Conservation (phyloP, 768 basidiomycete genomes). For the Lepiota subincarnata region DNA sequence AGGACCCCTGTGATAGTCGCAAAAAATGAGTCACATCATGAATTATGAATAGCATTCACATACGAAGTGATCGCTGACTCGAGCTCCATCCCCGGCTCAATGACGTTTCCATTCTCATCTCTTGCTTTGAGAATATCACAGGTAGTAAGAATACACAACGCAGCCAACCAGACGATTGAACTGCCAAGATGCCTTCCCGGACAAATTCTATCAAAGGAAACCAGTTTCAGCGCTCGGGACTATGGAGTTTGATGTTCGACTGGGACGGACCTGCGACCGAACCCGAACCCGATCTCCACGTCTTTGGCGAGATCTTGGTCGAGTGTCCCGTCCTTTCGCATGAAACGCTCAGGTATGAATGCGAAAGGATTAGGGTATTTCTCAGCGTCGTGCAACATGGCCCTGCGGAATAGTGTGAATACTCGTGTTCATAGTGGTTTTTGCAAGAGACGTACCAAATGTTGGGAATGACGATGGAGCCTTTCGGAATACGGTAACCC, state of each 20-base stretch:
- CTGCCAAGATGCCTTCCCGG: slow-evolving; percentile 51
- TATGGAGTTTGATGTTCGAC: not conserved
- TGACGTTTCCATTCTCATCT: slow-evolving; percentile 37
- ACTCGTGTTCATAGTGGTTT: not conserved
- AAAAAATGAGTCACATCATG: not conserved
- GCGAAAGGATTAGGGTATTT: slow-evolving; percentile 39
- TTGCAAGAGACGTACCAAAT: slow-evolving; percentile 19
- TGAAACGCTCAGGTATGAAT: slow-evolving; percentile 50
- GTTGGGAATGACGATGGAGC: slow-evolving; percentile 25
- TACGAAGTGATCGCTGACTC: slow-evolving; percentile 13
- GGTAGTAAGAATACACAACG: slow-evolving; percentile 35
- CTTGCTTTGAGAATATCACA: slow-evolving; percentile 38
- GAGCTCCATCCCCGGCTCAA: slow-evolving; percentile 29
- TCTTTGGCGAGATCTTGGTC: slow-evolving; percentile 21
- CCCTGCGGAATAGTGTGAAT: slow-evolving; percentile 21
- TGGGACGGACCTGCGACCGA: slow-evolving; percentile 45
- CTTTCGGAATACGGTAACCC: slow-evolving; percentile 38
- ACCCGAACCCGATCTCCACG: slow-evolving; percentile 47
- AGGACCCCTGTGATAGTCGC: slow-evolving; percentile 37
- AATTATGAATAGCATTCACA: not conserved
- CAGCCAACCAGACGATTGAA: slow-evolving; percentile 41
- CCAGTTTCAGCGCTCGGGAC: not conserved
- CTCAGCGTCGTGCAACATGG: slow-evolving; percentile 35
- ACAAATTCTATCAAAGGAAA: slow-evolving; percentile 35
- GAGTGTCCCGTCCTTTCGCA: slow-evolving; percentile 32